Evolutionary conservation across 1,284 basidiomycete species (phyloP), one percentile per base, ranked within the genome.

Genomic region (Cryptococcus sp.): DNA sequence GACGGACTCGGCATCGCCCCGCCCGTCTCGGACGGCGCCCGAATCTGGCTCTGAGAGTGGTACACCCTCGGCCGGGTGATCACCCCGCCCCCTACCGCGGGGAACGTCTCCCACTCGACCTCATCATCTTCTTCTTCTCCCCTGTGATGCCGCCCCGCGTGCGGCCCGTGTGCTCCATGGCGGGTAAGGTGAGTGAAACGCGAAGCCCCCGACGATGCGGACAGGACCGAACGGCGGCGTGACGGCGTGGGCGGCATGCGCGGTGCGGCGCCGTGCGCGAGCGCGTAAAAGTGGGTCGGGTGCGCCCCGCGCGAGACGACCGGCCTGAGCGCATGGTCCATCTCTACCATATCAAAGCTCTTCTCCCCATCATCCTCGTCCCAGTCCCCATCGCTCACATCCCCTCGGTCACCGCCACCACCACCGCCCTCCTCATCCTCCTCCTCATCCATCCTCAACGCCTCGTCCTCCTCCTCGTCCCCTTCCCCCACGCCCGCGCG

Each of bases 51-150:
- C 63, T 88, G 87, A 0, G 85, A 84, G 68, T 89, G 88, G 59
- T 83, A 84, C 21, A 90, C 80, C 4, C 89, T 78, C 0, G 88
- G 89, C 21, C 87, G 81, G 2, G 86, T 86, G 57, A 90, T 81
- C 0, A 82, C 83, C 1, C 88, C 87, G 24, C 88, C 88, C 35
- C 88, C 87, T 11, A 89, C 85, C 13, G 88, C 87, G 1, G 87
- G 86, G 57, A 88, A 84, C 0, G 85, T 68, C 54, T 77, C 74
- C 71, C 72, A 77, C 46, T 73, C 66, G 12, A 69, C 61, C 20
- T 70, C 63, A 36, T 66, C 64, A 36, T 64, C 62, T 2, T 57
- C 54, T 35, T 39, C 48, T 42, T 58, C 23, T 49, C 54, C 45
- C n/a, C n/a, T n/a, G n/a, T n/a, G n/a, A n/a, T n/a, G n/a, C n/a